phyloP scores from a whole-genome alignment of 2,329 filamentous ascomycete genomes.

The Clonostachys rhizophaga region DNA sequence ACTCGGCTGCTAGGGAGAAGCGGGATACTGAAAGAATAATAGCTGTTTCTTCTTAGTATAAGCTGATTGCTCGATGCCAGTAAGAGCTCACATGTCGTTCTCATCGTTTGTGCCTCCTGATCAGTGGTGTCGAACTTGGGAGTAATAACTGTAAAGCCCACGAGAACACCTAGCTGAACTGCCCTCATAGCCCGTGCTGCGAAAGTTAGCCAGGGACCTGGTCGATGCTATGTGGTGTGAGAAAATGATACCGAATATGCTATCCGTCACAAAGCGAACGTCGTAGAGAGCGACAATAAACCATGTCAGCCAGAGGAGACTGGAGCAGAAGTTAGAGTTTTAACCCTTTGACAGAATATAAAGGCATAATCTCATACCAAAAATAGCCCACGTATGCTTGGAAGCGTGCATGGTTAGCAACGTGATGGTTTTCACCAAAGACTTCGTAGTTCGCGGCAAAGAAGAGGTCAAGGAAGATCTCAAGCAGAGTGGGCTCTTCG shows the following conservation, averaged over 20 bases:
- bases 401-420: conserved; percentile 22
- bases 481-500: conserved; percentile 26
- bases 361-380: background rate
- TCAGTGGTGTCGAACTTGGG: conserved; percentile 33
- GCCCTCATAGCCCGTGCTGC: conserved; percentile 49
- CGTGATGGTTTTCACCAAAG: conserved; percentile 33
- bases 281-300: conserved; percentile 60
- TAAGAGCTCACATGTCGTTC: conserved; percentile 25
- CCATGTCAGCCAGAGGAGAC: conserved; percentile 66
- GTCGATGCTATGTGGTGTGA: too few relatives aligned
- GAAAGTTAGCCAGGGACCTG: background rate
- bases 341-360: background rate
- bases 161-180: conserved; percentile 58
- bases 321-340: conserved; percentile 5
- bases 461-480: conserved; percentile 32
- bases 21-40: conserved; percentile 47
- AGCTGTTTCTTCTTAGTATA: conserved; percentile 11
- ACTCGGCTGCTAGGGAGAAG: conserved; percentile 46
- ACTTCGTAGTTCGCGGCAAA: conserved; percentile 58
- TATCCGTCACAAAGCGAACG: conserved; percentile 61
- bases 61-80: conserved; percentile 2
- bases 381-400: conserved; percentile 29
- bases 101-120: conserved; percentile 30
- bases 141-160: conserved; percentile 59
- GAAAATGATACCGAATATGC: conserved; percentile 41